Conservation (phyloP, 2,329 filamentous ascomycete species). For the Stagonosporopsis cucurbitacearum region DNA sequence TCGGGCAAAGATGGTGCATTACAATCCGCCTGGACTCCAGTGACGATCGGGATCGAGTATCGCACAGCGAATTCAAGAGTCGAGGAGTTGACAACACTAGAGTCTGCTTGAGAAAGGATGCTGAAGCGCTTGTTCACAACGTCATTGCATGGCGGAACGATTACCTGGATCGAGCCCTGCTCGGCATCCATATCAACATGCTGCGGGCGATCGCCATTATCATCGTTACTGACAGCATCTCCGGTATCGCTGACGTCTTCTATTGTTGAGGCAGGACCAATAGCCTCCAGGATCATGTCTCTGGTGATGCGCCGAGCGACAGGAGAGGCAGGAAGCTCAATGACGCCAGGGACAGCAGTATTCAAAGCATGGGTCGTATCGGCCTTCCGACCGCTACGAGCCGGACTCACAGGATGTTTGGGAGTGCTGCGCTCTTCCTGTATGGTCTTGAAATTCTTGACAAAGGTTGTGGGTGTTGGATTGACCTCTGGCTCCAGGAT, state of each 20-base stretch:
- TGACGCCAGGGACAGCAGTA: conserved; percentile 12
- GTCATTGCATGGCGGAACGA: background rate
- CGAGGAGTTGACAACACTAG: conserved; percentile 40
- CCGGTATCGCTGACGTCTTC: conserved; percentile 26
- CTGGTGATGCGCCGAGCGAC: conserved; percentile 43
- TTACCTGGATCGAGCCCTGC: background rate
- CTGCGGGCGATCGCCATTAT: background rate
- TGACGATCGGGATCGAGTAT: conserved; percentile 40
- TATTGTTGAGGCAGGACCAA: conserved; percentile 39
- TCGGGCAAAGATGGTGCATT: conserved; percentile 12
- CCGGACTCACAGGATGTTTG: conserved; percentile 9
- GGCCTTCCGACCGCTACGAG: background rate
- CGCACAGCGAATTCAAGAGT: conserved; percentile 40
- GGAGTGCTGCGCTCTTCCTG: conserved; percentile 46
- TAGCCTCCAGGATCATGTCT: conserved; percentile 36
- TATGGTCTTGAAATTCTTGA: conserved; percentile 52
- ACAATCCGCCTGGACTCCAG: conserved; percentile 16
- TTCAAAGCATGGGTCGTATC: background rate
- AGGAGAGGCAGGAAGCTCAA: conserved; percentile 43
- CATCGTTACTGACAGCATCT: background rate
- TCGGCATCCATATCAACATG: background rate
- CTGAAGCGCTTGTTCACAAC: conserved; percentile 25
- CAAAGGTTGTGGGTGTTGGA: conserved; percentile 46
- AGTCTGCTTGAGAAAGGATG: conserved; percentile 34
- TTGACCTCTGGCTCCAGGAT: conserved; percentile 24